Base-by-base conservation (phyloP, 2,329 filamentous ascomycete genomes). In the Curvularia sp. region DNA sequence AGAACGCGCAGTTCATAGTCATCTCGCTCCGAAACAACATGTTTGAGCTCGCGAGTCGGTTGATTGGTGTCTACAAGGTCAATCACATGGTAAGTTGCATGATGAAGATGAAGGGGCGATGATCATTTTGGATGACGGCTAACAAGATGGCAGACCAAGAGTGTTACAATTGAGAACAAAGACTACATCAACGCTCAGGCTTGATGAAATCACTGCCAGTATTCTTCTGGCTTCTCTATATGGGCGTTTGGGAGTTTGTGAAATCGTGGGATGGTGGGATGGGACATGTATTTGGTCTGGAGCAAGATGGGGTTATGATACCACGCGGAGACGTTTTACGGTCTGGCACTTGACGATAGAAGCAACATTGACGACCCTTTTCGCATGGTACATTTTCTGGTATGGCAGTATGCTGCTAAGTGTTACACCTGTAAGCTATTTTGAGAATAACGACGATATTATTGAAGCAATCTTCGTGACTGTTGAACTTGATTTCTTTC, bases 1-100 rank as follows among this genome's bases (percentile, higher is more conserved):
- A 97, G 85, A 99, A 99, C 79, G 96, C 95, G 1, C 95, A 99
- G 76, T 99, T 99, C 77, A 95, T 99, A 69, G 95, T 99, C 73
- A 99, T 99, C 74, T 97, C 93, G 15, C 83, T 99, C 71, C 86
- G 95, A 72, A 99, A 99, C 80, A 99, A 99, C 83, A 99, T 99
- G 95, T 99, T 99, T 79, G 95, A 99, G 83, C 87, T 99, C 63
- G 94, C 96, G n/a, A 88, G 92, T 57, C 87, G 96, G 55, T 85
- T 99, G 59, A 93, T 99, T 13, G 96, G 96, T 67, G 95, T 99
- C 55, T 99, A 99, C 84, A 99, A 99, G 84, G 95, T 99, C 76
- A 98, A 96, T 79, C 94, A 99, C 79, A 99, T 98, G 88, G 83
- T 85, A 73, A 73, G 82, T 69, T 31, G 38, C 33, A 18, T 12